These are phyloP conservation scores for Tolypocladium album DNA, from an alignment of 2,329 filamentous ascomycete genomes.

Conservation along the genomic window DNA sequence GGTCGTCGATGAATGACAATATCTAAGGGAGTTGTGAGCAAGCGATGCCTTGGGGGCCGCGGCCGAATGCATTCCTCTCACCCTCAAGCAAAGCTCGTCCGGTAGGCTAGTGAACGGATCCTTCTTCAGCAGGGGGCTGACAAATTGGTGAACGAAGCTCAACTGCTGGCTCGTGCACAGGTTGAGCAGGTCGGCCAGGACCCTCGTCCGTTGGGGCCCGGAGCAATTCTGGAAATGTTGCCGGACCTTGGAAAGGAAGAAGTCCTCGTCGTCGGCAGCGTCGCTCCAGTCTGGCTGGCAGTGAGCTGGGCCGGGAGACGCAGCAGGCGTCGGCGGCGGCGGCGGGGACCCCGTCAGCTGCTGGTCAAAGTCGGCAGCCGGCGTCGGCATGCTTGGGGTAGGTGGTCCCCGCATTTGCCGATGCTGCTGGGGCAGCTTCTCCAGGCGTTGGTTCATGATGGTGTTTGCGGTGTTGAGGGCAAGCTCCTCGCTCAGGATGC, in stretches of 20 bases:
- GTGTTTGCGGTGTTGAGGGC: slow-evolving; percentile 38
- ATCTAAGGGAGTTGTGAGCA: slow-evolving; percentile 44
- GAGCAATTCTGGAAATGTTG: slow-evolving; percentile 71
- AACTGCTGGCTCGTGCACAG: slow-evolving; percentile 91
- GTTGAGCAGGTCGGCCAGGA: slow-evolving; percentile 81
- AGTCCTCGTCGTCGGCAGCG: slow-evolving; percentile 70
- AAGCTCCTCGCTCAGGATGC: slow-evolving; percentile 45
- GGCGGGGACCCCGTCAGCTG: slow-evolving; percentile 50
- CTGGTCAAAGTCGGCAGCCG: slow-evolving; percentile 52
- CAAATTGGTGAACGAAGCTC: slow-evolving; percentile 93
- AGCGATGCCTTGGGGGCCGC: background rate
- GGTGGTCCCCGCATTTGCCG: slow-evolving; percentile 45
- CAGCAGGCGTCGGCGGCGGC: slow-evolving; percentile 54
- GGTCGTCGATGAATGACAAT: slow-evolving; percentile 93
- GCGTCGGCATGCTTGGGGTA: slow-evolving; percentile 56
- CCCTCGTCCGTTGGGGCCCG: slow-evolving; percentile 63
- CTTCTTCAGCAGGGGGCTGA: slow-evolving; percentile 88
- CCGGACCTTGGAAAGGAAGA: slow-evolving; percentile 68
- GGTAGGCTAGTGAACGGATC: slow-evolving; percentile 90
- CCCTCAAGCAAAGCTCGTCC: slow-evolving; percentile 82
- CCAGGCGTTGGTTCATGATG: slow-evolving; percentile 34
- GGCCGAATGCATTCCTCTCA: slow-evolving; percentile 31
- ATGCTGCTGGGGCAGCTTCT: slow-evolving; percentile 34
- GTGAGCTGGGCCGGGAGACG: slow-evolving; percentile 52
- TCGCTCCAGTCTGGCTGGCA: slow-evolving; percentile 63